phyloP scores from a whole-genome alignment of 352 stramenopile species.

The Phytophthora pini region DNA sequence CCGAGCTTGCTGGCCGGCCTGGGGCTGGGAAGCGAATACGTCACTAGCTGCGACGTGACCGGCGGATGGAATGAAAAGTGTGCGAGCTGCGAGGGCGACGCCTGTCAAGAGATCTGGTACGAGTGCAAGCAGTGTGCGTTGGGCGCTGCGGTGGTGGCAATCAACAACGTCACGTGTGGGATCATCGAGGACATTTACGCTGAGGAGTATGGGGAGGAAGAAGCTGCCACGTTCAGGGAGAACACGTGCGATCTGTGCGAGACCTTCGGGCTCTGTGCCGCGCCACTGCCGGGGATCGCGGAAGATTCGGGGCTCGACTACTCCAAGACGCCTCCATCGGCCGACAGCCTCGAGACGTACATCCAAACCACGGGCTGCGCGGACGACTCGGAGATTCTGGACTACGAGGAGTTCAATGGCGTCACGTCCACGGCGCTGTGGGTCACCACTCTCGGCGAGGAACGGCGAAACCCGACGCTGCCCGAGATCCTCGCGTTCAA shows the following conservation, averaged over 20 bases:
- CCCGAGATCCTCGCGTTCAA: conserved; percentile 59
- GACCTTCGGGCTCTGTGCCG: conserved; percentile 56
- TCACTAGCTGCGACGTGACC: conserved; percentile 49
- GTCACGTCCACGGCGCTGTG: conserved; percentile 48
- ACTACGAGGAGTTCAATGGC: conserved; percentile 72
- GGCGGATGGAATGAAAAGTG: conserved; percentile 51
- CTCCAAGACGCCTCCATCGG: conserved; percentile 32
- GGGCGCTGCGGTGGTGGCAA: conserved; percentile 41
- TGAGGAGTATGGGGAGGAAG: conserved; percentile 39
- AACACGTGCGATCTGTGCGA: conserved; percentile 55
- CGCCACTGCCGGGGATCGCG: conserved; percentile 60
- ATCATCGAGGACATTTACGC: conserved; percentile 52
- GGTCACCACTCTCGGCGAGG: conserved; percentile 55
- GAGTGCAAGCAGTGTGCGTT: conserved; percentile 49
- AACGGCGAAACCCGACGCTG: conserved; percentile 64
- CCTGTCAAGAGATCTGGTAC: conserved; percentile 42
- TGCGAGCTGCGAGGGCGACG: conserved; percentile 38
- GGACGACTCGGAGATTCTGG: conserved; percentile 53
- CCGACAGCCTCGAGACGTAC: conserved; percentile 43
- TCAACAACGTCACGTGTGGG: conserved; percentile 57
- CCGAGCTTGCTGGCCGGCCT: conserved; percentile 73
- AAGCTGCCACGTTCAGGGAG: conserved; percentile 44
- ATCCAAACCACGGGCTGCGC: conserved; percentile 70
- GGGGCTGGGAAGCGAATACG: conserved; percentile 57
- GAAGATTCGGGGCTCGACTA: conserved; percentile 69